A percentile compares a stretch with the other conserved stretches of the same genome.
Conservation (phyloP, 805 yeast genomes). For the Sugiyamaella mastotermitis region DNA sequence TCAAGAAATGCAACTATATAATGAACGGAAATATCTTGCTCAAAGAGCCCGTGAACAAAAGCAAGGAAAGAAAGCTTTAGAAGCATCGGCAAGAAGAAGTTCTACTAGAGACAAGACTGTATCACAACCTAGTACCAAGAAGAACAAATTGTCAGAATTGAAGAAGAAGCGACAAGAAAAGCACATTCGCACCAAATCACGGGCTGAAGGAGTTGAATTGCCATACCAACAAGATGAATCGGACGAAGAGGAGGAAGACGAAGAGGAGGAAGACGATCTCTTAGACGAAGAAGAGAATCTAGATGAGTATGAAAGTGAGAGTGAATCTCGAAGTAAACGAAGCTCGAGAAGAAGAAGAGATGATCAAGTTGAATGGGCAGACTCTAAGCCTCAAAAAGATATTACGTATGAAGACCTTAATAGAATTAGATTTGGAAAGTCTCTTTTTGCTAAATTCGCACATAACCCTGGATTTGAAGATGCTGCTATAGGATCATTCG, state of each 20-base stretch:
- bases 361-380: conserved; percentile 44
- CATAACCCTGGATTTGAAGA: conserved; percentile 77
- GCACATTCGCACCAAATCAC: conserved; percentile 13
- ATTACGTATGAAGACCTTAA: conserved; percentile 64
- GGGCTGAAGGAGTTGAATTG: conserved; percentile 14
- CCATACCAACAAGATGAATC: conserved; percentile 15
- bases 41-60: conserved; percentile 56
- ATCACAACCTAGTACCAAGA: conserved; percentile 35
- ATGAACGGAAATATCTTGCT: conserved; percentile 77
- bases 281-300: conserved; percentile 23
- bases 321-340: conserved; percentile 18
- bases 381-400: conserved; percentile 32
- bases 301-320: conserved; percentile 42
- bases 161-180: conserved; percentile 68
- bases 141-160: conserved; percentile 61
- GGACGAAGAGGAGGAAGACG: conserved; percentile 37
- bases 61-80: conserved; percentile 25
- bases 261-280: conserved; percentile 29
- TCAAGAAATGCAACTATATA: conserved; percentile 82
- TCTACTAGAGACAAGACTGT: conserved; percentile 36
- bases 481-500: conserved; percentile 66
- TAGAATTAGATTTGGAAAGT: conserved; percentile 68
- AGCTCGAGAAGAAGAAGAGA: conserved; percentile 33
- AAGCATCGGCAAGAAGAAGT: conserved; percentile 12
- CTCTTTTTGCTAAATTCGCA: conserved; percentile 65